These are phyloP conservation scores for Pisolithus albus DNA, from an alignment of 768 basidiomycete genomes.

Conservation along the genomic window DNA sequence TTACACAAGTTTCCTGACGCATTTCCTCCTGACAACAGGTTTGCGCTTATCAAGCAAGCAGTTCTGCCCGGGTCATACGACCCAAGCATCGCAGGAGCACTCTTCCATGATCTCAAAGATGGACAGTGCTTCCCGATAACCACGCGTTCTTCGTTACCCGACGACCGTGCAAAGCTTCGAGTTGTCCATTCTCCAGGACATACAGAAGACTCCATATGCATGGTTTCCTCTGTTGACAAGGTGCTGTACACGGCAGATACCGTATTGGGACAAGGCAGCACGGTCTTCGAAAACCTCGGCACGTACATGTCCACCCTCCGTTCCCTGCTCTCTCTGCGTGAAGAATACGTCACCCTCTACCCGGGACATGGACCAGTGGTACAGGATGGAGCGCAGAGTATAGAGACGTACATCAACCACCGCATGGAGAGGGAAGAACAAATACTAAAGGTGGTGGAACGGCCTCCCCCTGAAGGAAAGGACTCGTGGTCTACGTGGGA, in stretches of 20 bases:
- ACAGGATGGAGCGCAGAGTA: conserved; percentile 48
- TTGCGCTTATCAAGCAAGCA: conserved; percentile 34
- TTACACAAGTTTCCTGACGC: conserved; percentile 65
- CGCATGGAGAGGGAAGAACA: conserved; percentile 76
- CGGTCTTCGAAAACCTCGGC: conserved; percentile 80
- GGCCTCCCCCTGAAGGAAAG: conserved; percentile 22
- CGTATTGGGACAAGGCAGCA: conserved; percentile 83
- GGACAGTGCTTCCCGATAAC: conserved; percentile 43
- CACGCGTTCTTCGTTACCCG: not conserved
- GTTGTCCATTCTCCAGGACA: conserved; percentile 89
- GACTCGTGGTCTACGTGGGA: conserved; percentile 55
- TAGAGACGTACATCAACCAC: conserved; percentile 72
- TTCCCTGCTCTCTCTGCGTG: conserved; percentile 40
- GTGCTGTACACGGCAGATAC: conserved; percentile 89
- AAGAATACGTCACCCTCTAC: conserved; percentile 54
- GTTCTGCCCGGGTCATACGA: conserved; percentile 38
- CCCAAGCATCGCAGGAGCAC: conserved; percentile 33
- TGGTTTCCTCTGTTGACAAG: conserved; percentile 61
- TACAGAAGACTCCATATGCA: conserved; percentile 76
- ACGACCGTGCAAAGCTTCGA: conserved; percentile 31
- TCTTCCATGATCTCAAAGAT: conserved; percentile 55
- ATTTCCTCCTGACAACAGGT: conserved; percentile 20
- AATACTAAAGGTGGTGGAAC: conserved; percentile 49
- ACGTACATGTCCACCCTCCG: conserved; percentile 62
- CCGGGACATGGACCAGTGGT: conserved; percentile 88